These are phyloP conservation scores for Pelargonium myrrhifolium DNA, from an alignment of 441 rosid genomes.

Conservation along the genomic window DNA sequence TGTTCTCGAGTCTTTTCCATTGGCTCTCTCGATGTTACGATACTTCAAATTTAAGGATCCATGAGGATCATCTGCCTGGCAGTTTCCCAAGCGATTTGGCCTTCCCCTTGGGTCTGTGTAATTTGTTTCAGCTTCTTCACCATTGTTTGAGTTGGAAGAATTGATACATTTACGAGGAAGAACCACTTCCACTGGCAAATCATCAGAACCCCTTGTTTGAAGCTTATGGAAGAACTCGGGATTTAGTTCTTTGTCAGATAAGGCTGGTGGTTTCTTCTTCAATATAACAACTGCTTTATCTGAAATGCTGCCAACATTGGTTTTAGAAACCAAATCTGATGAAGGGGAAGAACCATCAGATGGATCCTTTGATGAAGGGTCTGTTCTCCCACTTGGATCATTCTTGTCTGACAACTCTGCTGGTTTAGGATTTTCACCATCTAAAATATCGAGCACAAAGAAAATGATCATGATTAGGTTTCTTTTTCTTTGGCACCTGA, in stretches of 20 bases:
- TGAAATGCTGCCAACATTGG: constrained; percentile 54
- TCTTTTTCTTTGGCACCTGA: too few species aligned
- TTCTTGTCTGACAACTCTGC: constrained; percentile 36
- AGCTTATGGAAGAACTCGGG: constrained; percentile 96
- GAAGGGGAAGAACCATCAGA: constrained; percentile 39
- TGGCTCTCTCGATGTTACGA: constrained; percentile 42
- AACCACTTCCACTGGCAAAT: constrained; percentile 86
- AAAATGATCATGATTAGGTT: neutral
- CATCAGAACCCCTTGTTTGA: constrained; percentile 64
- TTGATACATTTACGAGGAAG: constrained; percentile 68
- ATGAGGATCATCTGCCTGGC: constrained; percentile 40
- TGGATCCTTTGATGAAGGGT: constrained; percentile 40
- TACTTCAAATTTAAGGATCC: constrained; percentile 38
- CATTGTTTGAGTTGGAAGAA: constrained; percentile 49
- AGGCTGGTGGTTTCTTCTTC: constrained; percentile 79
- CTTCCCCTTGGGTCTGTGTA: constrained; percentile 43
- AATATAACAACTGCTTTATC: constrained; percentile 75
- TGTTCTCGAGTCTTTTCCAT: constrained; percentile 45
- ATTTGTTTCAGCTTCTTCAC: constrained; percentile 47
- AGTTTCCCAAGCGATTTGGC: constrained; percentile 39
- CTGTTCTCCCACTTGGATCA: constrained; percentile 35
- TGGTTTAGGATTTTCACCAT: constrained; percentile 29
- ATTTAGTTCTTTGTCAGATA: constrained; percentile 77
- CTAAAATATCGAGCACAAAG: constrained; percentile 24
- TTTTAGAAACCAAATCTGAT: constrained; percentile 42